Evolutionary conservation across 176 grass and related monocot genomes (phyloP).

Genomic region (Carex littledalei): DNA sequence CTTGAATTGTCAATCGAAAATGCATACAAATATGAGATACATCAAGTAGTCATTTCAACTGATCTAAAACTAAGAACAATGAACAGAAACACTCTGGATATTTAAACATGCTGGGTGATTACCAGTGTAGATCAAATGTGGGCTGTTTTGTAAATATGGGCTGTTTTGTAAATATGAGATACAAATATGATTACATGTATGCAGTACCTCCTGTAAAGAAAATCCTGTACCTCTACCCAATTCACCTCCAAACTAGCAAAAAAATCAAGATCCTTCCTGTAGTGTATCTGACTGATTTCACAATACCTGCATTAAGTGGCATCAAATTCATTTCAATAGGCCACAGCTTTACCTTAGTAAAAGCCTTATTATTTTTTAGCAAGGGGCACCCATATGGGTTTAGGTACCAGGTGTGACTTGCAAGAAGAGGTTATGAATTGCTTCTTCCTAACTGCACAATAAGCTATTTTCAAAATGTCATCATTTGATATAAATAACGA

Average conservation of each 20-base stretch:
- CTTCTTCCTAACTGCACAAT: background rate
- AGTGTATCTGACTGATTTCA: background rate
- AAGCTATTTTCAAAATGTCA: background rate
- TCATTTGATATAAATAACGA: background rate
- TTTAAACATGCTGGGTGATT: background rate
- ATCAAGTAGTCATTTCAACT: background rate
- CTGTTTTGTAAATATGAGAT: too few species aligned
- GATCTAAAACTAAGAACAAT: background rate
- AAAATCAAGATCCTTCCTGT: background rate
- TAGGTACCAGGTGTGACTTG: background rate
- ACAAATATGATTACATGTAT: background rate
- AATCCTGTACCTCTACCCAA: background rate
- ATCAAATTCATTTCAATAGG: background rate
- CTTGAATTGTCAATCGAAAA: background rate
- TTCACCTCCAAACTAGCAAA: background rate
- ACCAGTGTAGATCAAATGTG: too few species aligned
- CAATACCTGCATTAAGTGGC: background rate
- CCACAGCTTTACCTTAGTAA: background rate
- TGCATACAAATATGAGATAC: background rate
- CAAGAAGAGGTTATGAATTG: background rate
- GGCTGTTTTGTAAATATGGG: too few species aligned
- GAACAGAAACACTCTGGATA: background rate
- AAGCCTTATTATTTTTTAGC: background rate
- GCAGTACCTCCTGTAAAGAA: background rate
- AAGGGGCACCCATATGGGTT: background rate